A percentile compares a stretch with the other conserved stretches of the same genome.
Conservation (phyloP, 2,329 filamentous ascomycete genomes). For the Paraphoma chrysanthemicola region DNA sequence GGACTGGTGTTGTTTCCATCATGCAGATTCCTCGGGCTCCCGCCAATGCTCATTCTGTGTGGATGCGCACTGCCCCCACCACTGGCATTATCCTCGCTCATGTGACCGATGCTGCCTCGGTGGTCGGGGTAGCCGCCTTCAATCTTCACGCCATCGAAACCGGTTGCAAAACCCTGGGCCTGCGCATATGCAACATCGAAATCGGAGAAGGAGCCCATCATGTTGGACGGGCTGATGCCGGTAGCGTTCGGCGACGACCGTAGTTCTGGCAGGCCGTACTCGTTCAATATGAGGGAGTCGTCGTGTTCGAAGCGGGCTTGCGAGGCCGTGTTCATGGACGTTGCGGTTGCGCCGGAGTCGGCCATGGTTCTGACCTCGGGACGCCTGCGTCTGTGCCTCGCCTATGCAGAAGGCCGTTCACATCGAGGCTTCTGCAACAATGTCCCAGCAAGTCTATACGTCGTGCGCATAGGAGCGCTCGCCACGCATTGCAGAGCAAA, state of each 20-base stretch:
- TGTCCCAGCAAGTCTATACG: background rate
- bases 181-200: constrained; percentile 40
- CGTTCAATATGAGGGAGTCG: constrained; percentile 43
- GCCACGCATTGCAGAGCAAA: constrained; percentile 8
- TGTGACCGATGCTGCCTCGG: constrained; percentile 37
- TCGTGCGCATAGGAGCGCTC: background rate
- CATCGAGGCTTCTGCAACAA: constrained; percentile 21
- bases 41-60: constrained; percentile 41
- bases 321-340: constrained; percentile 37
- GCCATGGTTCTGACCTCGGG: constrained; percentile 24
- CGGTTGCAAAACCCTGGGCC: constrained; percentile 23
- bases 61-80: constrained; percentile 34
- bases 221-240: constrained; percentile 32
- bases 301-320: constrained; percentile 40
- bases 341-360: constrained; percentile 34
- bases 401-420: constrained; percentile 20
- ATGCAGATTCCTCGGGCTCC: constrained; percentile 35
- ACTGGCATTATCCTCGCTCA: constrained; percentile 43
- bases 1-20: constrained; percentile 46
- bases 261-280: constrained; percentile 43
- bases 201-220: constrained; percentile 41
- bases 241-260: constrained; percentile 31
- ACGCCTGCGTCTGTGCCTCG: constrained; percentile 29
- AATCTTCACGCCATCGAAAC: constrained; percentile 28
- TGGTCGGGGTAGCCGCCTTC: constrained; percentile 34